Percentiles rank a stretch among this genome's conserved stretches.
phyloP scores from a whole-genome alignment of 1,284 basidiomycete species.

The Coriolopsis trogii region DNA sequence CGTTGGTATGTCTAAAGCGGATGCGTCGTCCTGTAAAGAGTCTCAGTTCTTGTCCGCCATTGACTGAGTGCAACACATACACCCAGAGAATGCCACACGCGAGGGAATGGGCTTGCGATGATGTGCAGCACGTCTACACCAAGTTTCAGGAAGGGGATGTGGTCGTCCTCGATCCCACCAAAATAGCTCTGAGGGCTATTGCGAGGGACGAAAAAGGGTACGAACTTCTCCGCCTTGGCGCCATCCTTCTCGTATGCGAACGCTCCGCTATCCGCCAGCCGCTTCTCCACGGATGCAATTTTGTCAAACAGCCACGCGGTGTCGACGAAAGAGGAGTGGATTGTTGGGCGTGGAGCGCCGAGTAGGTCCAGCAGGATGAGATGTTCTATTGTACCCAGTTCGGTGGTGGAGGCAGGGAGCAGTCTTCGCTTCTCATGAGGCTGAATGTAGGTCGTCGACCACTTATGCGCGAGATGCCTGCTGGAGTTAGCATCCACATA shows the following conservation, averaged over 20 bases:
- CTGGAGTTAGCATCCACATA: background rate
- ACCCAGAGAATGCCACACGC: constrained; percentile 85
- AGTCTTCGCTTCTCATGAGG: constrained; percentile 66
- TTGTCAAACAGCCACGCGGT: constrained; percentile 91
- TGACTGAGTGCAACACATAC: constrained; percentile 46
- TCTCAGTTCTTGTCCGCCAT: background rate
- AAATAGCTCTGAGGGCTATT: constrained; percentile 41
- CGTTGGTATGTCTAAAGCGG: constrained; percentile 84
- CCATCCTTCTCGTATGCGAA: constrained; percentile 50
- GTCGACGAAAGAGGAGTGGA: constrained; percentile 82
- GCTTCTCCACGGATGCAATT: constrained; percentile 67
- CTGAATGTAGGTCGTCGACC: constrained; percentile 71
- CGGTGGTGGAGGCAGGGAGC: constrained; percentile 52
- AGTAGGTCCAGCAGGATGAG: constrained; percentile 90
- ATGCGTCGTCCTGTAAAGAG: constrained; percentile 77
- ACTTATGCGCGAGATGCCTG: constrained; percentile 86
- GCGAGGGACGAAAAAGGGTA: constrained; percentile 66
- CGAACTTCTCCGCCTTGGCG: constrained; percentile 47
- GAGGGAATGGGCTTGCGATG: constrained; percentile 89
- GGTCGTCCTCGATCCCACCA: constrained; percentile 90
- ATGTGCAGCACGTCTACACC: constrained; percentile 93
- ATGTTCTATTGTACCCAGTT: constrained; percentile 84
- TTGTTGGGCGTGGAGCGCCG: constrained; percentile 71
- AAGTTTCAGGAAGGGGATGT: constrained; percentile 83
- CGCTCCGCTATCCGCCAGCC: constrained; percentile 64